A percentile compares a stretch with the other conserved stretches of the same genome.
These are phyloP conservation scores for Candida palmyrensis DNA, from an alignment of 805 yeast species.

Conservation along the genomic window DNA sequence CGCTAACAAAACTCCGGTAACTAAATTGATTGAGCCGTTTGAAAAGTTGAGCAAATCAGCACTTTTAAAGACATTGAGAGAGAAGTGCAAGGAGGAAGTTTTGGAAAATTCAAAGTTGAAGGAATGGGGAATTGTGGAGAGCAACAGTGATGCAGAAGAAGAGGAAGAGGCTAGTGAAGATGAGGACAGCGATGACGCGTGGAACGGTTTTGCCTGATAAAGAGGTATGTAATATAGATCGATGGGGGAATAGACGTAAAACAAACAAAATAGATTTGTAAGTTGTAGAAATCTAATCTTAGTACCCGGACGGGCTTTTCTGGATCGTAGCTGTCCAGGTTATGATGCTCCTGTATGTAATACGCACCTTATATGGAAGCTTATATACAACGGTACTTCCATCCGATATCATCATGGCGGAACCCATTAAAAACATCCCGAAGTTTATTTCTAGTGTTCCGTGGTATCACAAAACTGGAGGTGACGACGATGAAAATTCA, in stretches of 20 bases:
- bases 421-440: constrained; percentile 22
- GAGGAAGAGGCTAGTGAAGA: constrained; percentile 18
- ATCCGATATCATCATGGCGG: too few species aligned
- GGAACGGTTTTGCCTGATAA: constrained; percentile 30
- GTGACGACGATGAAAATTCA: constrained; percentile 40
- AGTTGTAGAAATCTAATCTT: too few species aligned
- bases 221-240: constrained; percentile 7
- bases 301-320: too few species aligned
- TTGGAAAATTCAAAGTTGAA: constrained; percentile 57
- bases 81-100: constrained; percentile 61
- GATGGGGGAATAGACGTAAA: constrained; percentile 5
- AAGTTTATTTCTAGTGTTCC: constrained; percentile 34
- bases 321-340: too few species aligned
- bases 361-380: too few species aligned
- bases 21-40: constrained; percentile 56
- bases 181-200: constrained; percentile 20
- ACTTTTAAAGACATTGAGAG: constrained; percentile 57
- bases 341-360: too few species aligned
- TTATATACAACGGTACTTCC: too few species aligned
- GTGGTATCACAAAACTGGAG: constrained; percentile 32
- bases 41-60: constrained; percentile 43
- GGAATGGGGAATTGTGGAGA: constrained; percentile 54
- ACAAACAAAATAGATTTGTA: too few species aligned
- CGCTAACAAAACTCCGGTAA: constrained; percentile 47
- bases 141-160: constrained; percentile 14